A percentile compares a stretch with the other conserved stretches of the same genome.
Evolutionary conservation across 2,329 filamentous ascomycete genomes (phyloP).

Genomic region (Fusarium chlamydosporum): DNA sequence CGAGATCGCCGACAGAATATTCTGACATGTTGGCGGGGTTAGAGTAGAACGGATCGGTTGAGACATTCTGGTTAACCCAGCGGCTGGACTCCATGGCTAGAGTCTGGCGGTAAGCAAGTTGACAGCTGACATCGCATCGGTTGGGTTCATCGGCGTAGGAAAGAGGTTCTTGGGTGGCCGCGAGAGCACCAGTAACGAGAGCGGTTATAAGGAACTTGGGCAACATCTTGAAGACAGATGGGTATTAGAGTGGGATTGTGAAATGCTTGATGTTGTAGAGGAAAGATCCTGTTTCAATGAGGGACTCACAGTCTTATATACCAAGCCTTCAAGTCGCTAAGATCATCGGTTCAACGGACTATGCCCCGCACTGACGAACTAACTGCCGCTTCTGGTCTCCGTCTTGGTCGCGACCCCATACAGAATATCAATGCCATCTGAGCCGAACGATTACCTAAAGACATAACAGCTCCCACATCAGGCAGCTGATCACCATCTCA

Average conservation of each 20-base stretch:
- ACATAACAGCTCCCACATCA: background rate
- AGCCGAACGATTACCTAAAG: background rate
- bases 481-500: background rate
- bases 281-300: background rate
- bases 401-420: background rate
- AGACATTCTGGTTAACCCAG: slow-evolving; percentile 23
- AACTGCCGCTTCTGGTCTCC: background rate
- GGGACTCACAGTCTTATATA: background rate
- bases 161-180: background rate
- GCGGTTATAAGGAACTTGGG: background rate
- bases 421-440: background rate
- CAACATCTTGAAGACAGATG: background rate
- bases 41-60: slow-evolving; percentile 13
- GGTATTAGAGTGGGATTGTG: background rate
- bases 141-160: slow-evolving; percentile 10
- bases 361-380: background rate
- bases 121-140: slow-evolving; percentile 19
- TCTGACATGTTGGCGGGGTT: slow-evolving; percentile 17
- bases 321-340: background rate
- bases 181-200: slow-evolving; percentile 5
- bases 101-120: slow-evolving; percentile 8
- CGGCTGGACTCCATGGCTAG: background rate
- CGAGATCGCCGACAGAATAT: slow-evolving; percentile 6
- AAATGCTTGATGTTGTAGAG: background rate
- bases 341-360: background rate